Base-by-base conservation (phyloP, 805 yeast genomes). In the Teunomyces cretensis region DNA sequence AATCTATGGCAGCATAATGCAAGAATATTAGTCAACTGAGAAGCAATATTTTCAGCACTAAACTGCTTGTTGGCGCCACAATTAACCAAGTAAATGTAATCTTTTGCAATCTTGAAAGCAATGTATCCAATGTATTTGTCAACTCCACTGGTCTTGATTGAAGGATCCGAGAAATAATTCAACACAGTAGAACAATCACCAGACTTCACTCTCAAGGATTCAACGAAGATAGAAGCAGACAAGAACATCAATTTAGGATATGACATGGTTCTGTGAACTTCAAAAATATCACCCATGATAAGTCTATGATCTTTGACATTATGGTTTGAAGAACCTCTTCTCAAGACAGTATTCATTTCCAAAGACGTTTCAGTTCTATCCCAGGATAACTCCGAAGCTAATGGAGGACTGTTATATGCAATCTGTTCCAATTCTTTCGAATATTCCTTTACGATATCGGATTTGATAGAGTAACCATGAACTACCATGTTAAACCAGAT, bases 401-500 rank as follows among this genome's bases (percentile, higher is more conserved):
- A 53, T 1, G 65, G 61, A 6, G 65, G 65, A 4, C 97, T 78
- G 58, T 79, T 86, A 60, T 85, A 80, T 1, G 99, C 98, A 53
- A 94, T 86, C 43, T 82, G 70, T 54, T 77, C 72, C 33, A 92
- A 72, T 22, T 80, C 79, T 0, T 53, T 53, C 35, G 65, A 61
- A 56, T 78, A 75, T n/a, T 67, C 65, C 44, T 67, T 65, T 12
- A 80, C 76, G 57, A 83, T 69, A 11, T 72, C 70, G 0, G 94
- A 82, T 30, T 73, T 73, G 44, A 72, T 72, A n/a, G 81, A 77
- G 60, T 83, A 89, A 0, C 99, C 99, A 64, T 94, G 96, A 22
- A 91, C 86, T 3, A 84, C 92, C 75, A 94, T 73, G 58, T 92
- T 94, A 63, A 88, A 89, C 99, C 99, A 94, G 36, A 89, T 81